Evolutionary conservation across 2,329 filamentous ascomycete species (phyloP), one percentile per base, ranked within the genome.

Genomic region (Hypoxylon sp.): DNA sequence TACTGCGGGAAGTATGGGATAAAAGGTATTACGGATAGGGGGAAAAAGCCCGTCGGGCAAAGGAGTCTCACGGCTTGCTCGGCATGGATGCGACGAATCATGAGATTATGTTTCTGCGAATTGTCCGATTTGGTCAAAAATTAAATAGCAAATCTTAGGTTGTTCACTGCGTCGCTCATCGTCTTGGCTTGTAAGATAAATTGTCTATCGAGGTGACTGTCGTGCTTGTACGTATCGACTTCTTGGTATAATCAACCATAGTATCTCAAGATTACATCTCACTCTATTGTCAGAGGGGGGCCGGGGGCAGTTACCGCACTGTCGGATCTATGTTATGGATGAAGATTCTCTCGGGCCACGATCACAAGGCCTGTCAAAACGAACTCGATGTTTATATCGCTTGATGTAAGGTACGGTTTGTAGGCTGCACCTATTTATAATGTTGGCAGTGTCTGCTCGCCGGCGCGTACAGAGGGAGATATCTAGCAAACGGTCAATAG

Each of bases 71-170:
- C 65, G 65, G 68, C 65, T 68, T 53, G 30, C 55, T 55, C 50
- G 51, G 55, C 64, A 60, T 63, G 61, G 61, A 63, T 61, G 50
- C 65, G 53, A 69, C 32, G 68, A 70, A 70, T 70, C 59, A 70
- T 43, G 68, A 68, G 23, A 60, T 68, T 45, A 68, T 23, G 58
- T 65, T 65, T 65, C 56, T 49, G 55, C 50, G 55, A 65, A 23
- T 9, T 55, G 25, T 52, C 50, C 38, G 51, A 28, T 56, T 60
- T 58, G 36, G 46, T 14, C 48, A 25, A 17, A 55, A 45, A 50
- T 60, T 43, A 49, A 52, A 13, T 69, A 60, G 55, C 45, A 46
- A 48, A 45, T 51, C 19, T 43, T 19, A 45, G 38, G 45, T 34
- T 38, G 36, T 48, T 45, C 30, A 41, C 9, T 41, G 23, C 38